These are phyloP conservation scores for Suillus decipiens DNA, from an alignment of 768 basidiomycete genomes.

Conservation along the genomic window DNA sequence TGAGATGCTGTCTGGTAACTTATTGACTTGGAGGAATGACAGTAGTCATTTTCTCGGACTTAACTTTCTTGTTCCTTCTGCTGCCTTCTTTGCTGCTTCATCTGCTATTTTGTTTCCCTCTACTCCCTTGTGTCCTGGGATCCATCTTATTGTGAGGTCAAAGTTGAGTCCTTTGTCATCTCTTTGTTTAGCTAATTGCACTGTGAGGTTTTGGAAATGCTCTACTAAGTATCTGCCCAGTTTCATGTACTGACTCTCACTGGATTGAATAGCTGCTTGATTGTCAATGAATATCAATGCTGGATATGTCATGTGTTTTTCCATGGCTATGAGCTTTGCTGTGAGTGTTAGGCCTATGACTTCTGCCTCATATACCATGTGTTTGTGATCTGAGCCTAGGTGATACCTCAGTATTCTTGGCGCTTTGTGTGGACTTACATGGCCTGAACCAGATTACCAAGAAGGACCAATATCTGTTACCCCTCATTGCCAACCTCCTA, in stretches of 20 bases:
- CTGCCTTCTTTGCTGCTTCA: conserved; percentile 23
- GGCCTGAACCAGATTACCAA: too few relatives aligned
- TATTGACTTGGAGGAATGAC: background rate
- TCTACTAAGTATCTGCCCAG: conserved; percentile 16
- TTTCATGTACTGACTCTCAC: background rate
- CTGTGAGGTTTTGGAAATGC: background rate
- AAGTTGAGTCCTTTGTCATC: background rate
- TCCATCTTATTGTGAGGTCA: conserved; percentile 4
- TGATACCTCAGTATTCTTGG: background rate
- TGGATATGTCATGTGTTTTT: conserved; percentile 1
- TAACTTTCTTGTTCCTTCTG: background rate
- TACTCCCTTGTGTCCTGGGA: conserved; percentile 15
- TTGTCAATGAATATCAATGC: conserved; percentile 13
- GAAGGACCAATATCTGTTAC: too few relatives aligned
- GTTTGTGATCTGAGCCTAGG: conserved; percentile 5
- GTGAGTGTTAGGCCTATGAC: conserved; percentile 16
- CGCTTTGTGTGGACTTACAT: too few relatives aligned
- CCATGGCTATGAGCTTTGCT: background rate
- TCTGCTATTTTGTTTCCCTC: conserved; percentile 24
- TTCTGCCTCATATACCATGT: conserved; percentile 23
- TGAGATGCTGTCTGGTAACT: background rate
- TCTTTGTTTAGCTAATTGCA: background rate
- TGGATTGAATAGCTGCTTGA: conserved; percentile 13
- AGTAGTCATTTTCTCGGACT: background rate
- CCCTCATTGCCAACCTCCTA: too few relatives aligned